These are phyloP conservation scores for Pestalotiopsis sp. DNA, from an alignment of 2,329 filamentous ascomycete genomes.

Conservation along the genomic window DNA sequence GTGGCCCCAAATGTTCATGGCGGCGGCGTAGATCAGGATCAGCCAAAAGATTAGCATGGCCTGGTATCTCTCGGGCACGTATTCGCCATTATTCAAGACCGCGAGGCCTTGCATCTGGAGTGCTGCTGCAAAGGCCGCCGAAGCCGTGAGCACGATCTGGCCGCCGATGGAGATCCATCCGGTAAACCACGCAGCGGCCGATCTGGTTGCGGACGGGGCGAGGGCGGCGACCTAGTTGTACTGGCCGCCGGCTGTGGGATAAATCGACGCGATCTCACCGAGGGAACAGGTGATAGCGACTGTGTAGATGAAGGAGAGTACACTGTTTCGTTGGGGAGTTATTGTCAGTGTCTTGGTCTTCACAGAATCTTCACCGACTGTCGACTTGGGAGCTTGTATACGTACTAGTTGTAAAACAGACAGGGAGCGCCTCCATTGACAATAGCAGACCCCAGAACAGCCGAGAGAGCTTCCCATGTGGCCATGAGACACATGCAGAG, in stretches of 20 bases:
- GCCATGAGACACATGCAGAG: constrained; percentile 50
- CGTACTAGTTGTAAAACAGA: constrained; percentile 44
- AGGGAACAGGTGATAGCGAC: constrained; percentile 39
- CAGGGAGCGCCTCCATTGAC: constrained; percentile 46
- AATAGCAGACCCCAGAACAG: constrained; percentile 44
- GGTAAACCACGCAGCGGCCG: constrained; percentile 39
- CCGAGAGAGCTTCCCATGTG: constrained; percentile 50
- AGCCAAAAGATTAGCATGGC: constrained; percentile 49
- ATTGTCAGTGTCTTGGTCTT: neutral
- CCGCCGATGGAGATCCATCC: constrained; percentile 48
- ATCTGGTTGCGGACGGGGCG: constrained; percentile 30
- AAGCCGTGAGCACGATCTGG: constrained; percentile 44
- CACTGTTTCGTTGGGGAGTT: no score
- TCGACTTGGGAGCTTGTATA: neutral
- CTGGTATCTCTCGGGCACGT: constrained; percentile 41
- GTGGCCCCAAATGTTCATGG: constrained; percentile 42
- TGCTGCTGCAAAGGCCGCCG: constrained; percentile 45
- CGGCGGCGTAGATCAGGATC: constrained; percentile 35
- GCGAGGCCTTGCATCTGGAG: constrained; percentile 44
- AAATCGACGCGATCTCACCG: constrained; percentile 39
- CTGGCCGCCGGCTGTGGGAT: constrained; percentile 36
- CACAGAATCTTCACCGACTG: neutral
- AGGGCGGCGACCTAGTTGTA: constrained; percentile 47
- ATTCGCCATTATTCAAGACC: constrained; percentile 40
- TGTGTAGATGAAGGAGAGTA: constrained; percentile 41